Evolutionary conservation across 2,329 filamentous ascomycete species (phyloP).

Genomic region (Beauveria varroae): DNA sequence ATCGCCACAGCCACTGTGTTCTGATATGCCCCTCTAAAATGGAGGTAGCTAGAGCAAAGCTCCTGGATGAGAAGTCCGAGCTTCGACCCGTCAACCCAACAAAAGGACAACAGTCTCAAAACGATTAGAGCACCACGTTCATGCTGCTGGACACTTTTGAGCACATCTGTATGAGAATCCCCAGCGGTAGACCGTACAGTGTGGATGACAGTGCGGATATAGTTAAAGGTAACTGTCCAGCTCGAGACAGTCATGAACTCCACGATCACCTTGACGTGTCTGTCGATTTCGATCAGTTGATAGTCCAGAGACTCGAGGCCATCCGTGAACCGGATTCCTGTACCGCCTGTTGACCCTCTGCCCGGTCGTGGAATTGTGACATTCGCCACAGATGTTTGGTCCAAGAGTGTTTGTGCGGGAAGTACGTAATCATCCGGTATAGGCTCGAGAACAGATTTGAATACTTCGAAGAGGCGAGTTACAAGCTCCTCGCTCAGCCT

Average conservation of each 20-base stretch:
- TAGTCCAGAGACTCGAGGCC: constrained; percentile 19
- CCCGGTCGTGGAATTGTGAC: constrained; percentile 25
- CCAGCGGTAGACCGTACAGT: constrained; percentile 37
- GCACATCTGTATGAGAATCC: constrained; percentile 28
- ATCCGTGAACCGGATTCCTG: neutral
- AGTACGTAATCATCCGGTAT: constrained; percentile 50
- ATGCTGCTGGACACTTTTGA: constrained; percentile 37
- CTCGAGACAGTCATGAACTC: constrained; percentile 60
- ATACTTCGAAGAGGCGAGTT: constrained; percentile 44
- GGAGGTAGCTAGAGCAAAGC: constrained; percentile 58
- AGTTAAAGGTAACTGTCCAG: constrained; percentile 53
- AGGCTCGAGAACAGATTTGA: constrained; percentile 51
- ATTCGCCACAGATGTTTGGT: constrained; percentile 37
- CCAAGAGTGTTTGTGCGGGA: constrained; percentile 49
- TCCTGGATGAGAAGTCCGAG: constrained; percentile 57
- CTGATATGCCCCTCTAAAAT: constrained; percentile 57
- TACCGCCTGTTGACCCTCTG: neutral
- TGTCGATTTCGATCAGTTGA: constrained; percentile 42
- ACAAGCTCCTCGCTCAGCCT: constrained; percentile 44
- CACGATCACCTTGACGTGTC: constrained; percentile 46
- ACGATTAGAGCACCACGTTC: constrained; percentile 46
- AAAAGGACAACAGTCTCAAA: constrained; percentile 52
- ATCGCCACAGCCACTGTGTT: constrained; percentile 54
- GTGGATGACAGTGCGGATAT: constrained; percentile 46
- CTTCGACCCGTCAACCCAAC: constrained; percentile 58